Evolutionary conservation across 257 asterid species (phyloP), one percentile per base, ranked within the genome.

Genomic region (Marsdenia floribunda): DNA sequence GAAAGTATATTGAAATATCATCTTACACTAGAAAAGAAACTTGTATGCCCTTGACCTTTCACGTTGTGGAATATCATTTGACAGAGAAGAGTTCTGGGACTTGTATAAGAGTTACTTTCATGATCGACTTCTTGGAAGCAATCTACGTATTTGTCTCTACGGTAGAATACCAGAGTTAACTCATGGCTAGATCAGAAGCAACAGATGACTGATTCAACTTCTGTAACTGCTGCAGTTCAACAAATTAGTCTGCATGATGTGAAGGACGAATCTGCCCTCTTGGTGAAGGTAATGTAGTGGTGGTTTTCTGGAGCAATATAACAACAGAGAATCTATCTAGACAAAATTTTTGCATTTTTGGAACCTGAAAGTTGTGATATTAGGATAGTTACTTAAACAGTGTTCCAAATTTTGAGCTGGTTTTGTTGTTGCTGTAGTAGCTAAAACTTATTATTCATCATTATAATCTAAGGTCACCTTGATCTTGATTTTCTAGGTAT

Each of bases 21-120:
- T 26, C 19, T 26, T 61, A 35, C 18, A 33, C 70, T 49, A 55
- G 3, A 29, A 78, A 63, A 52, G n/a, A 14, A 52, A 63, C 49
- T 7, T 77, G 57, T 61, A 42, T 68, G 16, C 49, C 73, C 64
- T 42, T 52, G 13, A 57, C 71, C 44, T 29, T 29, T 73, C 50
- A 60, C 8, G 15, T 59, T 22, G 44, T 16, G 61, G 61, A 73
- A 76, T 53, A 26, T 76, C 70, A 21, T 73, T 68, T 76, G 79
- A 68, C 96, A 94, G 99, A 74, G 96, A 94, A 47, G 99, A 92
- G 88, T 90, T 94, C 76, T 94, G 99, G 99, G 96, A 89, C 73
- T 78, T 94, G 83, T 90, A 92, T 63, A 84, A 73, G 84, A 87
- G 82, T 86, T 88, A 80, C 74, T 86, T 94, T 73, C 96, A 94